Evolutionary conservation across 306 rosid species (phyloP).

Genomic region (Fragaria vesca): DNA sequence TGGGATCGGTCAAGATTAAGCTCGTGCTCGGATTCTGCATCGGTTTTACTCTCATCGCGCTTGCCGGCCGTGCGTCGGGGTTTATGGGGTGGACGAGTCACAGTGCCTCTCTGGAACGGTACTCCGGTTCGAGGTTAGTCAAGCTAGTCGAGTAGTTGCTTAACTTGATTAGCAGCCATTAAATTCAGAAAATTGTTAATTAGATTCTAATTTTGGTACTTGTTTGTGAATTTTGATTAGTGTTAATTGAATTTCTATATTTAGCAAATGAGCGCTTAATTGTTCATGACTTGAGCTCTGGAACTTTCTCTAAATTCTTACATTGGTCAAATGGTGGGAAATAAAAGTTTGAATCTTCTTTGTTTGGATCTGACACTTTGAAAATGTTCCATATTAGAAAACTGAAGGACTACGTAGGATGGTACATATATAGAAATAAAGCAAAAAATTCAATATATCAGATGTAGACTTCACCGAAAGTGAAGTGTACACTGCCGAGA

Average conservation of each 20-base stretch:
- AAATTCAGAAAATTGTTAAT: neutral
- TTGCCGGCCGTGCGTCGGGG: constrained; percentile 47
- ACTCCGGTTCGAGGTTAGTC: constrained; percentile 56
- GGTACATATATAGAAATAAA: neutral
- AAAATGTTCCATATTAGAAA: neutral
- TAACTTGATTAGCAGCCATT: neutral
- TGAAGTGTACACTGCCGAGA: neutral
- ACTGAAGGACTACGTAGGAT: neutral
- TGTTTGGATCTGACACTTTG: neutral
- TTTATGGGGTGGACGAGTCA: constrained; percentile 51
- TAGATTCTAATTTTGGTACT: neutral
- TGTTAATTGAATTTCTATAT: neutral
- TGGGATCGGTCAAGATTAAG: constrained; percentile 76
- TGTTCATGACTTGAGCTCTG: neutral
- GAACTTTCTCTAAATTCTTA: neutral
- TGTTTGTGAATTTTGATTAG: neutral
- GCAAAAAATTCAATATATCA: neutral
- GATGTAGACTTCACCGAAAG: neutral
- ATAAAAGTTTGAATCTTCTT: neutral
- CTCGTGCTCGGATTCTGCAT: constrained; percentile 62
- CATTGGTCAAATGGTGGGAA: neutral
- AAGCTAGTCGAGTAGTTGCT: neutral
- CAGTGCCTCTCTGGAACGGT: constrained; percentile 27
- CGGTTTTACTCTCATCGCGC: constrained; percentile 48
- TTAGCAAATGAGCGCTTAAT: neutral